Percentiles rank a stretch among this genome's conserved stretches.
Evolutionary conservation across 208 protist species (phyloP).

Genomic region (Trypanosomatidae sp.): DNA sequence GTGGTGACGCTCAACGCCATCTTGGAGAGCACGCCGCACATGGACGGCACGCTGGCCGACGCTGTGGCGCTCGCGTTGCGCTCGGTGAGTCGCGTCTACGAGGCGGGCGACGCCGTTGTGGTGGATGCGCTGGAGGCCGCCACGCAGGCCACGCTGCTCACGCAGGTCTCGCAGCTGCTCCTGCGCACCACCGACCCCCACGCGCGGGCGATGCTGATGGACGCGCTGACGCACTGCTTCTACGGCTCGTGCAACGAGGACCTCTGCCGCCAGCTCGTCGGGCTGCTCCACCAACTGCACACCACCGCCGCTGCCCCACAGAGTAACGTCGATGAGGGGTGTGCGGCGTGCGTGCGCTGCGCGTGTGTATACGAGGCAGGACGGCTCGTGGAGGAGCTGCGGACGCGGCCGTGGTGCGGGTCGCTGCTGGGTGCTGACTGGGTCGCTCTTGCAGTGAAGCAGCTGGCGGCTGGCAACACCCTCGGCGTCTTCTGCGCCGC

Average conservation of each 20-base stretch:
- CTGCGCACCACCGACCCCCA: conserved; percentile 13
- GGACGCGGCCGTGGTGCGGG: conserved; percentile 6
- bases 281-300: conserved; percentile 19
- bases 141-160: conserved; percentile 19
- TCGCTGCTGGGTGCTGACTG: conserved; percentile 10
- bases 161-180: conserved; percentile 22
- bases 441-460: conserved; percentile 2
- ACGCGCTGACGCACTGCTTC: conserved; percentile 28
- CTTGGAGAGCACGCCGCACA: conserved; percentile 15
- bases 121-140: conserved; percentile 16
- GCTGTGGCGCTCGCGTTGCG: conserved; percentile 22
- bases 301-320: neutral
- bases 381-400: conserved; percentile 19
- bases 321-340: neutral
- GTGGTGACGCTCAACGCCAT: conserved; percentile 8
- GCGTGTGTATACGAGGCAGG: conserved; percentile 25
- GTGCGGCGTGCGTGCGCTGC: conserved; percentile 17
- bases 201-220: conserved; percentile 23
- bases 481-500: conserved; percentile 21
- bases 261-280: conserved; percentile 19
- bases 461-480: conserved; percentile 8
- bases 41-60: conserved; percentile 11
- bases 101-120: conserved; percentile 17
- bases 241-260: conserved; percentile 13
- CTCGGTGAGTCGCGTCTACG: conserved; percentile 26